These are phyloP conservation scores for Pythium scleroteichum DNA, from an alignment of 352 stramenopile species.

Conservation along the genomic window DNA sequence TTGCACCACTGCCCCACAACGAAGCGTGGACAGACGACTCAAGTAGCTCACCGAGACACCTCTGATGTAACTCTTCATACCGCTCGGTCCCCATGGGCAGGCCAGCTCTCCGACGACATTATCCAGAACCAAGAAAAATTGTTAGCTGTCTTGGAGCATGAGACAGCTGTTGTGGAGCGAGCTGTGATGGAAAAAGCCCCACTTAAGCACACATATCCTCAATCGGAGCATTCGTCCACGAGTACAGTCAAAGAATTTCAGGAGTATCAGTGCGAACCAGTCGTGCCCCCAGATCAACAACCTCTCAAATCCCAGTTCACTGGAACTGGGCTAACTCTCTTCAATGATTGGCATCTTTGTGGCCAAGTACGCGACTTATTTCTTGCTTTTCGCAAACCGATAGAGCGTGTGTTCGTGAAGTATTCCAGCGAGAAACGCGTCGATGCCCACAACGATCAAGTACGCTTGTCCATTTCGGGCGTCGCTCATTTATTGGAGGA, in stretches of 20 bases:
- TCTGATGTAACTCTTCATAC: slow-evolving; percentile 12
- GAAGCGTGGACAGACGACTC: not conserved
- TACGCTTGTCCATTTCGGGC: slow-evolving; percentile 40
- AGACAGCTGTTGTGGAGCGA: slow-evolving; percentile 74
- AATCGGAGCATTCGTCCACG: slow-evolving; percentile 27
- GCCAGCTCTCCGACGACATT: slow-evolving; percentile 75
- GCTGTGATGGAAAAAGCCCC: slow-evolving; percentile 82
- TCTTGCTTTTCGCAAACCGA: slow-evolving; percentile 46
- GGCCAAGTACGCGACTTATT: slow-evolving; percentile 69
- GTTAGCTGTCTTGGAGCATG: slow-evolving; percentile 72
- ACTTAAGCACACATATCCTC: slow-evolving; percentile 65
- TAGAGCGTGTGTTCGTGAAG: slow-evolving; percentile 55
- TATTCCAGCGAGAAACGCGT: slow-evolving; percentile 54
- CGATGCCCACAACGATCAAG: slow-evolving; percentile 42
- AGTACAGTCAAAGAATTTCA: slow-evolving; percentile 40
- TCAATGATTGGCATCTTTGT: slow-evolving; percentile 51
- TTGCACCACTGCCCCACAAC: slow-evolving; percentile 29
- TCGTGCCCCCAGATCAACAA: slow-evolving; percentile 43
- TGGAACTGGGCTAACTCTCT: slow-evolving; percentile 23
- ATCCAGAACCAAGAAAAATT: slow-evolving; percentile 83
- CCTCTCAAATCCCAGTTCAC: slow-evolving; percentile 7
- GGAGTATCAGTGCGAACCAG: slow-evolving; percentile 66
- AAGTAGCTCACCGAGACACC: not conserved
- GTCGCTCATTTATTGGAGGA: slow-evolving; percentile 59
- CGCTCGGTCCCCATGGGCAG: slow-evolving; percentile 42